Evolutionary conservation across 1,139 yeast genomes (phyloP).

Genomic region (Wickerhamiella pararugosa): DNA sequence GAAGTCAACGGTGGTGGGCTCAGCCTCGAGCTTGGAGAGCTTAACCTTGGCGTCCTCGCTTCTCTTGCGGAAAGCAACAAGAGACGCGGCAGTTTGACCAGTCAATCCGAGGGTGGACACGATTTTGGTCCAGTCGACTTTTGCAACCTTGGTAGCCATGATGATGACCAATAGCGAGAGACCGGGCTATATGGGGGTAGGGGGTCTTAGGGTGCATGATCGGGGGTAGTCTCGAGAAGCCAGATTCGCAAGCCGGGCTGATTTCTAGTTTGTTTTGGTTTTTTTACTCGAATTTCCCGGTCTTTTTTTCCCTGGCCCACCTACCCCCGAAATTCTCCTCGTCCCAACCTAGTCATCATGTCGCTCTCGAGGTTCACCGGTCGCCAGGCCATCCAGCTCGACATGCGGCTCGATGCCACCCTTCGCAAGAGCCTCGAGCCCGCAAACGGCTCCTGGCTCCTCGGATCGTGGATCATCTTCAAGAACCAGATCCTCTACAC

Average conservation of each 20-base stretch:
- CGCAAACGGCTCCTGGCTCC: conserved; percentile 1
- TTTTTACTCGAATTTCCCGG: too few relatives aligned
- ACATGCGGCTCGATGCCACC: conserved; percentile 5
- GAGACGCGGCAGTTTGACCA: conserved; percentile 78
- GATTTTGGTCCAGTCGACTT: conserved; percentile 91
- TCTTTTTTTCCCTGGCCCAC: too few relatives aligned
- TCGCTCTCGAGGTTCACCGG: too few relatives aligned
- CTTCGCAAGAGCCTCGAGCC: conserved; percentile 3
- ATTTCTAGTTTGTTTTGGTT: too few relatives aligned
- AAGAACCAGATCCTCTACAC: conserved; percentile 27
- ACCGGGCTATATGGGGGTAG: too few relatives aligned
- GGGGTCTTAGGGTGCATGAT: too few relatives aligned
- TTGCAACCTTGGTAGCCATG: conserved; percentile 38
- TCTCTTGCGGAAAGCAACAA: conserved; percentile 93
- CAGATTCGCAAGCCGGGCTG: too few relatives aligned
- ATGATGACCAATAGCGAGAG: conserved; percentile 2
- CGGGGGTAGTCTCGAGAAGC: too few relatives aligned
- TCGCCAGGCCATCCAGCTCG: neutral
- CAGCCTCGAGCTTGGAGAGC: conserved; percentile 51
- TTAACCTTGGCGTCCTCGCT: conserved; percentile 92
- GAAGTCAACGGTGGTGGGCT: conserved; percentile 69
- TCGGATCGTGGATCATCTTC: conserved; percentile 20
- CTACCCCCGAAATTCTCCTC: too few relatives aligned
- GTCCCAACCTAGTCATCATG: too few relatives aligned
- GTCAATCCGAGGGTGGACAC: conserved; percentile 80